Percentiles rank a stretch among this genome's conserved stretches.
Conservation (phyloP, 2,329 filamentous ascomycete species). For the Trichoderma oligosporum region DNA sequence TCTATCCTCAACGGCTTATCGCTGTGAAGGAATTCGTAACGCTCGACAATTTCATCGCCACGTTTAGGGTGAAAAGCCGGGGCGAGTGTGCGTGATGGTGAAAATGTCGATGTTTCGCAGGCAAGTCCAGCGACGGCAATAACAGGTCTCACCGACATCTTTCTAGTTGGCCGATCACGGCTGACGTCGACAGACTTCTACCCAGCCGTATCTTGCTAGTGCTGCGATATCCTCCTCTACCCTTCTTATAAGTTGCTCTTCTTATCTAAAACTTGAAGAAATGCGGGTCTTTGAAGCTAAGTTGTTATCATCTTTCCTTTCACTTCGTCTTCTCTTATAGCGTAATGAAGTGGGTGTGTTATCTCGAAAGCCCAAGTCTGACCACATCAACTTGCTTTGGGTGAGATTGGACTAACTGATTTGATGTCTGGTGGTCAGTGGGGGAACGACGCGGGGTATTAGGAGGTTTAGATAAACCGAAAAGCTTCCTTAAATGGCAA, state of each 20-base stretch:
- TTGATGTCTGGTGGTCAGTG: conserved; percentile 5
- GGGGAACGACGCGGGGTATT: conserved; percentile 11
- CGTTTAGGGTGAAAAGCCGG: conserved; percentile 48
- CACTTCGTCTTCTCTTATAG: background rate
- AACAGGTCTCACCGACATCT: conserved; percentile 33
- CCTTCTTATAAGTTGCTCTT: conserved; percentile 6
- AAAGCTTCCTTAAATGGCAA: background rate
- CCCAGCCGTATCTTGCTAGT: background rate
- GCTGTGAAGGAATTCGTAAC: conserved; percentile 44
- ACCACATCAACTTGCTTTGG: background rate
- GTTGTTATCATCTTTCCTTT: background rate
- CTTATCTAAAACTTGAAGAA: background rate
- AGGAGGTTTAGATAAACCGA: conserved; percentile 1
- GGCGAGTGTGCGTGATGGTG: conserved; percentile 46
- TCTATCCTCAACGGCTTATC: conserved; percentile 39
- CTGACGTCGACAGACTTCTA: too few species aligned
- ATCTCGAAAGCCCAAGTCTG: conserved; percentile 5
- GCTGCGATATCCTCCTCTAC: background rate
- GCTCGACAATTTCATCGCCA: conserved; percentile 40
- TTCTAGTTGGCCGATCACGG: conserved; percentile 6
- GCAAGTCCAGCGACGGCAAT: conserved; percentile 51
- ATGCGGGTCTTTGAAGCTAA: background rate
- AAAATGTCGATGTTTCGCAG: conserved; percentile 53
- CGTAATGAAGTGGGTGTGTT: background rate
- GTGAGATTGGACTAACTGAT: background rate